These are phyloP conservation scores for Starmerella bacillaris DNA, from an alignment of 805 yeast genomes.

Conservation along the genomic window DNA sequence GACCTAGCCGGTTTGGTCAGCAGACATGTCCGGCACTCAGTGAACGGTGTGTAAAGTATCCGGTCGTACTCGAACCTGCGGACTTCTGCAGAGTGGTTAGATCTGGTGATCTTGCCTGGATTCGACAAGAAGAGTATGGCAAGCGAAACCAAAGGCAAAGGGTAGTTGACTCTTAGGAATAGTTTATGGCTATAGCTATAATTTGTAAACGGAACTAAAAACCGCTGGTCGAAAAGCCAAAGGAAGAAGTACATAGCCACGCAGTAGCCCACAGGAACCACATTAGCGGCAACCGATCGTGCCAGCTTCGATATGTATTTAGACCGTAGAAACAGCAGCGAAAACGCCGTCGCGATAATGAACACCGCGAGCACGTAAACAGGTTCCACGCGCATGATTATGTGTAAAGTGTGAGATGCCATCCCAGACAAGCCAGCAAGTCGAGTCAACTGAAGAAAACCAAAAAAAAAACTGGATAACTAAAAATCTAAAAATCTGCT, in stretches of 20 bases:
- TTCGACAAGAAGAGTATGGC: slow-evolving; percentile 22
- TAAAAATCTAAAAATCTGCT: too few species aligned
- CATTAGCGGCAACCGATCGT: slow-evolving; percentile 10
- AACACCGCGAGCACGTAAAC: neutral
- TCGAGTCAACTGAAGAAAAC: too few species aligned
- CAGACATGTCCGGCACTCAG: slow-evolving; percentile 33
- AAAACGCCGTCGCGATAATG: neutral
- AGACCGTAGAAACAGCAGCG: neutral
- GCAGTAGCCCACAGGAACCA: slow-evolving; percentile 14
- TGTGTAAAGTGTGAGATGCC: too few species aligned
- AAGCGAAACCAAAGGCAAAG: slow-evolving; percentile 15
- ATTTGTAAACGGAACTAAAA: slow-evolving; percentile 1
- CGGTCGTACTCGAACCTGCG: slow-evolving; percentile 28
- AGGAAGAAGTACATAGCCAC: slow-evolving; percentile 13
- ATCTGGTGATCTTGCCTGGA: slow-evolving; percentile 24
- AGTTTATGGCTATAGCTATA: slow-evolving; percentile 9
- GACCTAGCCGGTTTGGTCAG: slow-evolving; percentile 38
- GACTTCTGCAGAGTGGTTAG: slow-evolving; percentile 17
- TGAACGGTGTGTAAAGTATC: slow-evolving; percentile 34
- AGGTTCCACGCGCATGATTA: too few species aligned
- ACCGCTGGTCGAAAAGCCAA: slow-evolving; percentile 8
- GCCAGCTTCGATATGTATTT: slow-evolving; percentile 3
- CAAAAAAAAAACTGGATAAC: too few species aligned
- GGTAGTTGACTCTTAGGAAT: slow-evolving; percentile 11
- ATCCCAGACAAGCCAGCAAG: too few species aligned